phyloP scores from a whole-genome alignment of 345 rosid genomes.

The Boechera stricta region DNA sequence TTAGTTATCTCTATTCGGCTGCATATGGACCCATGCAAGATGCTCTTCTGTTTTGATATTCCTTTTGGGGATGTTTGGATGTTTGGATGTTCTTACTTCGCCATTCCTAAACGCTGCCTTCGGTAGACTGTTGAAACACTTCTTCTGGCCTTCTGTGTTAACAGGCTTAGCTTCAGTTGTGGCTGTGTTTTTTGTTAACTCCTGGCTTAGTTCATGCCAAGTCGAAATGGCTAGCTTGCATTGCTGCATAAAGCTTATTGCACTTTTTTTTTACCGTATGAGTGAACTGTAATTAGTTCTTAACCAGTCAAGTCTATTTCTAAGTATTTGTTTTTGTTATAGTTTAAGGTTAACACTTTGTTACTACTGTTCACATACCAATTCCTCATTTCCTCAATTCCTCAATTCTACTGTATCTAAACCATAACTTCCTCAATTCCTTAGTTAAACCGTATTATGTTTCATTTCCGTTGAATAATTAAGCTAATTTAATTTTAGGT shows the following conservation, averaged over 20 bases:
- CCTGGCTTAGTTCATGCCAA: conserved; percentile 4
- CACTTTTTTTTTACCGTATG: no score
- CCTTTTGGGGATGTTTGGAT: background rate
- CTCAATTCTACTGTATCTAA: background rate
- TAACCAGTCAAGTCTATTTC: background rate
- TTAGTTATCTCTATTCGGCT: conserved; percentile 7
- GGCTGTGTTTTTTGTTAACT: conserved; percentile 6
- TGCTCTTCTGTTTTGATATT: background rate
- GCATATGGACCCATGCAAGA: background rate
- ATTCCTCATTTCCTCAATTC: no score
- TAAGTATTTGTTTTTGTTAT: background rate
- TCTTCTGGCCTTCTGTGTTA: no score
- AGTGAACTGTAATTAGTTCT: background rate
- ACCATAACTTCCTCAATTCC: conserved; percentile 3
- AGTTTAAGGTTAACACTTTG: background rate
- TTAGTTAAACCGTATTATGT: background rate
- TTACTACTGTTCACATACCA: background rate
- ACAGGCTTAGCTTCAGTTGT: background rate
- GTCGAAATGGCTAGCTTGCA: background rate
- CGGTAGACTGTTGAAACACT: no score
- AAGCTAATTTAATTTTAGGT: background rate
- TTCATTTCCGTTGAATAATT: background rate
- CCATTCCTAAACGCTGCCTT: background rate
- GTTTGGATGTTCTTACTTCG: background rate
- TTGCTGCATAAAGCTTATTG: conserved; percentile 5